Evolutionary conservation across 441 rosid species (phyloP).

Genomic region (Isatis lusitanica): DNA sequence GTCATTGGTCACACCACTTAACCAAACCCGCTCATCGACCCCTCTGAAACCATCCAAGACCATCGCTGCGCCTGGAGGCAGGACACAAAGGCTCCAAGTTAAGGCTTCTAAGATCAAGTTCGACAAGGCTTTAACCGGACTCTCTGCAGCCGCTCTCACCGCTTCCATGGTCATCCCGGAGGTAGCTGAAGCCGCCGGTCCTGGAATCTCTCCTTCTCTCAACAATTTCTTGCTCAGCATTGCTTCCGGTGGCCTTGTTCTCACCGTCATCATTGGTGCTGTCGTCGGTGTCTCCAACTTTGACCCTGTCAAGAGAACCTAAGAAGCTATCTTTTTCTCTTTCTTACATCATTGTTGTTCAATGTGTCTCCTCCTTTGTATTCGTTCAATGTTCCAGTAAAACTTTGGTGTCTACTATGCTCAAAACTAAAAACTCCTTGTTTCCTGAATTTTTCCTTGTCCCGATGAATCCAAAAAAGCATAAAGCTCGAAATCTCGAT

Average conservation of each 20-base stretch:
- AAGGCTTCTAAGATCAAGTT: constrained; percentile 65
- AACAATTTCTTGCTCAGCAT: constrained; percentile 91
- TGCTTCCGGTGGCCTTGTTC: constrained; percentile 74
- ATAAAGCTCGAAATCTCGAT: neutral
- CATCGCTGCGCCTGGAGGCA: constrained; percentile 28
- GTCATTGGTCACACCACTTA: constrained; percentile 60
- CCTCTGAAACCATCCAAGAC: constrained; percentile 47
- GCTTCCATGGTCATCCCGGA: constrained; percentile 79
- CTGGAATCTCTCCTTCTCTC: constrained; percentile 69
- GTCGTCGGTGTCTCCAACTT: constrained; percentile 79
- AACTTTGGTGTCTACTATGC: constrained; percentile 18
- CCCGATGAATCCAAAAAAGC: neutral
- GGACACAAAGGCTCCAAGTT: constrained; percentile 47
- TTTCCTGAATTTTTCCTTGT: neutral
- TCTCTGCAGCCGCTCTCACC: constrained; percentile 71
- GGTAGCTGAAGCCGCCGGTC: constrained; percentile 72
- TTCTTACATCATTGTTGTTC: constrained; percentile 21
- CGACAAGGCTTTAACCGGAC: constrained; percentile 62
- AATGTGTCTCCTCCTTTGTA: constrained; percentile 18
- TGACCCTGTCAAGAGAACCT: constrained; percentile 85
- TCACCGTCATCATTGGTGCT: constrained; percentile 58
- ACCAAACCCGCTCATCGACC: constrained; percentile 43
- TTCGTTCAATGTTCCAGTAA: constrained; percentile 36
- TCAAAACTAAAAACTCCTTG: neutral
- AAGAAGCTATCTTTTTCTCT: constrained; percentile 4